Base-by-base conservation (phyloP, 31 red algal genomes). In the Odonthalia washingtoniensis region DNA sequence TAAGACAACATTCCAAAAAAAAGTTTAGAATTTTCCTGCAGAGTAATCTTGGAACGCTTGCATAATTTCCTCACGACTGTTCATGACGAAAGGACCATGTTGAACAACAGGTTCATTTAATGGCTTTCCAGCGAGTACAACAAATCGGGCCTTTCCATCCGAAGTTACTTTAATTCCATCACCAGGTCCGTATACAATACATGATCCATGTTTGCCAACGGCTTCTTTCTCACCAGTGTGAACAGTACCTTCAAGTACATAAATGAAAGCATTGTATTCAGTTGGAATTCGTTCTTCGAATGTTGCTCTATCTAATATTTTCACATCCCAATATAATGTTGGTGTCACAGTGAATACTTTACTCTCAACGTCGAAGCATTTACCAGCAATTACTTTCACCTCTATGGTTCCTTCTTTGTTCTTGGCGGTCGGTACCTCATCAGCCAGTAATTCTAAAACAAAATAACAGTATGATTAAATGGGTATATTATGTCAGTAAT, bases 51-150 rank as follows among this genome's bases (percentile, higher is more conserved):
- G 80, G 70, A 98, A 87, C 21, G 96, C 96, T 78, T 98, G 62
- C 80, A 83, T 75, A 52, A 98, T 90, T 49, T 98, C 84, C 80
- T 95, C 89, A 37, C 75, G 80, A 1, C 86, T 95, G 46, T 95
- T 98, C 96, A 98, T 98, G 3, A 98, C 96, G 87, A 98, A 95
- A 0, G 96, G 96, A 4, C 96, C 96, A 46, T 98, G 88, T 83
- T 98, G 92, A 21, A 88, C 90, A 14, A 98, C 75, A 1, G 96
- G 90, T 67, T 98, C 96, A 28, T 92, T 83, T 2, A 98, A 40
- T 46, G 96, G 96, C 35, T 88, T 43, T 27, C 96, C 96, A 37
- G 87, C 87, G 31, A 98, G 81, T 2, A 98, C 74, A 6, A 98
- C 79, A 85, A 98, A 91, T 63, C 92, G 83, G 40, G 86, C 69